Evolutionary conservation across 306 rosid species (phyloP).

Genomic region (Cicer pinnatifidum): DNA sequence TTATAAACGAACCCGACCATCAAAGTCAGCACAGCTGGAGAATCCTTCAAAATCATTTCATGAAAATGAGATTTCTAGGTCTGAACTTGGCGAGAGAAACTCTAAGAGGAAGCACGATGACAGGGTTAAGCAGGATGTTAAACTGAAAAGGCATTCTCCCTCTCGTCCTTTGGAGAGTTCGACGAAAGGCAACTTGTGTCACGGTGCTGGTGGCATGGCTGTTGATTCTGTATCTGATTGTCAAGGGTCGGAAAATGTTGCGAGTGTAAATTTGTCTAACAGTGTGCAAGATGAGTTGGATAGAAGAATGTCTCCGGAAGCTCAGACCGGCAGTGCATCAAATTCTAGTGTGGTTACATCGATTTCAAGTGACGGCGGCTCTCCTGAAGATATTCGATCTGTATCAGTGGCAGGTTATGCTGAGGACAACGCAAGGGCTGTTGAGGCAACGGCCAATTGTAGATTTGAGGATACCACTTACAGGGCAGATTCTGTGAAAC

Average conservation of each 20-base stretch:
- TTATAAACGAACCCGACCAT: slow-evolving; percentile 46
- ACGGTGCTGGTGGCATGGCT: slow-evolving; percentile 13
- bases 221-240: slow-evolving; percentile 37
- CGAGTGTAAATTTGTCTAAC: slow-evolving; percentile 36
- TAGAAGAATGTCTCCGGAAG: slow-evolving; percentile 50
- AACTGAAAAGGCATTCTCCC: slow-evolving; percentile 44
- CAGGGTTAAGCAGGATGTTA: slow-evolving; percentile 39
- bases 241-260: slow-evolving; percentile 44
- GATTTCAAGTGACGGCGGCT: slow-evolving; percentile 60
- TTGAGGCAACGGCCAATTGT: slow-evolving; percentile 49
- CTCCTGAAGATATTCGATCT: slow-evolving; percentile 62
- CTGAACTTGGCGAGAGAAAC: slow-evolving; percentile 43
- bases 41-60: slow-evolving; percentile 33
- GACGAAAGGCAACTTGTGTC: slow-evolving; percentile 29
- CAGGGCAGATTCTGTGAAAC: slow-evolving; percentile 46
- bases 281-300: slow-evolving; percentile 49
- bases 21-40: slow-evolving; percentile 42
- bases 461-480: slow-evolving; percentile 40
- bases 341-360: slow-evolving; percentile 66
- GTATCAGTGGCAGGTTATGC: slow-evolving; percentile 43
- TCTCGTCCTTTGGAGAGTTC: slow-evolving; percentile 47
- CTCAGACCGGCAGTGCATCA: slow-evolving; percentile 56
- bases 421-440: slow-evolving; percentile 49
- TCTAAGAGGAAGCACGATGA: slow-evolving; percentile 53
- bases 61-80: slow-evolving; percentile 36